Evolutionary conservation across 768 basidiomycete species (phyloP), one percentile per base, ranked within the genome.

Genomic region (Calocera cornea): DNA sequence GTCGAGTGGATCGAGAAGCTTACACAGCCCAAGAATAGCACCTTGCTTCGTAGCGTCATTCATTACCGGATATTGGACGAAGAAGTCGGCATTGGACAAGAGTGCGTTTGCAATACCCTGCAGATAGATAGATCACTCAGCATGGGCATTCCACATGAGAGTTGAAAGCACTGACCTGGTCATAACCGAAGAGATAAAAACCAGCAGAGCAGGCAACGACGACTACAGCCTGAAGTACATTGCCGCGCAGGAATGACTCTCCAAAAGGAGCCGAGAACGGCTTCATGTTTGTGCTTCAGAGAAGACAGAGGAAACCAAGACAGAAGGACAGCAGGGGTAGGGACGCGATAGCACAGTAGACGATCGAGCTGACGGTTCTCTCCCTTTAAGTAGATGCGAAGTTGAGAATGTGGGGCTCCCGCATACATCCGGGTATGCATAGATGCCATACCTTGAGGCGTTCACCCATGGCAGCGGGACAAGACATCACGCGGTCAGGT

Each of bases 81-180:
- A 66, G 50, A 68, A 70, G 34, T 66, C 65, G 36, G 65, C 36
- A 11, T 70, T 68, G 29, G 34, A 29, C 1, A 67, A 66, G 16
- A 68, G 40, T 3, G 69, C 67, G 64, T 68, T 70, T 11, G 69
- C 67, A 41, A 70, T 70, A 27, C 69, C 69, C 49, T 70, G 69
- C 19, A 41, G 10, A 24, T 24, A 50, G 49, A 50, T 14, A 11
- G 49, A 27, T 67, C 64, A 41, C 34, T 64, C 40, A 41, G 40
- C 40, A 41, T 19, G 19, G n/a, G n/a, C n/a, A n/a, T n/a, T n/a
- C n/a, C n/a, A n/a, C n/a, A n/a, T n/a, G n/a, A n/a, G n/a, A n/a
- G n/a, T n/a, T n/a, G n/a, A 47, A 19, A 47, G 44, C 14, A 60
- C 54, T 12, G 22, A 60, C 54, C 31, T 60, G 54, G 22, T 60